Percentiles rank a stretch among this genome's conserved stretches.
phyloP scores from a whole-genome alignment of 108 stramenopile species.

The Bacterosira constricta region DNA sequence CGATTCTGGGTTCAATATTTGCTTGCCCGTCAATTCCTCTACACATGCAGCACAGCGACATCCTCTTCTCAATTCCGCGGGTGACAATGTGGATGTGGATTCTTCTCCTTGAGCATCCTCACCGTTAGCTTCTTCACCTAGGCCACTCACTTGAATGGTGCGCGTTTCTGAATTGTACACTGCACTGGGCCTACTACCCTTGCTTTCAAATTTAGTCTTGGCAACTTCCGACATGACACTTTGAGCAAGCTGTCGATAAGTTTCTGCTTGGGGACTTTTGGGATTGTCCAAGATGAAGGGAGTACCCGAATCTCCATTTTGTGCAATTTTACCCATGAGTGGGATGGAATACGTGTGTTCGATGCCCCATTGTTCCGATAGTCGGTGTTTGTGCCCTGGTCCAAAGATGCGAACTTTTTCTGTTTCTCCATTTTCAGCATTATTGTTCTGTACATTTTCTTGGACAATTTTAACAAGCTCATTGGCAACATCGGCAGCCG shows the following conservation, averaged over 20 bases:
- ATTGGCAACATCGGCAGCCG: constrained; percentile 32
- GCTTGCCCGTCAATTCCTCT: constrained; percentile 90
- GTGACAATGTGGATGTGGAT: constrained; percentile 38
- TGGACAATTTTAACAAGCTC: constrained; percentile 58
- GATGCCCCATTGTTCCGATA: constrained; percentile 87
- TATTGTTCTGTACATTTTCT: constrained; percentile 12
- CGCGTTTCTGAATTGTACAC: constrained; percentile 52
- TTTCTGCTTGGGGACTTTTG: constrained; percentile 64
- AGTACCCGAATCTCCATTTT: constrained; percentile 82
- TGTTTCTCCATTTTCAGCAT: constrained; percentile 13
- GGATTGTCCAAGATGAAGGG: constrained; percentile 77
- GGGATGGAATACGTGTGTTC: constrained; percentile 83
- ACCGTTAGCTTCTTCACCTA: constrained; percentile 8
- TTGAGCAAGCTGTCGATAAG: constrained; percentile 66
- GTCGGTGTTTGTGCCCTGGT: constrained; percentile 67
- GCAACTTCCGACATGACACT: constrained; percentile 79
- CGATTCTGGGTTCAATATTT: constrained; percentile 65
- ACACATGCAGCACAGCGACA: constrained; percentile 92
- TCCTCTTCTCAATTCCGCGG: constrained; percentile 67
- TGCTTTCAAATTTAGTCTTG: constrained; percentile 62
- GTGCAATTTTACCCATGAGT: constrained; percentile 72
- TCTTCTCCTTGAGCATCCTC: constrained; percentile 11
- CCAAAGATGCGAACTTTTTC: constrained; percentile 81
- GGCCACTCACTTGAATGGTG: constrained; percentile 34
- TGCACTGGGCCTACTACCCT: constrained; percentile 45